Evolutionary conservation across 192 early-diverging fungal genomes (phyloP), one percentile per base, ranked within the genome.

Genomic region (Coemansia sp.): DNA sequence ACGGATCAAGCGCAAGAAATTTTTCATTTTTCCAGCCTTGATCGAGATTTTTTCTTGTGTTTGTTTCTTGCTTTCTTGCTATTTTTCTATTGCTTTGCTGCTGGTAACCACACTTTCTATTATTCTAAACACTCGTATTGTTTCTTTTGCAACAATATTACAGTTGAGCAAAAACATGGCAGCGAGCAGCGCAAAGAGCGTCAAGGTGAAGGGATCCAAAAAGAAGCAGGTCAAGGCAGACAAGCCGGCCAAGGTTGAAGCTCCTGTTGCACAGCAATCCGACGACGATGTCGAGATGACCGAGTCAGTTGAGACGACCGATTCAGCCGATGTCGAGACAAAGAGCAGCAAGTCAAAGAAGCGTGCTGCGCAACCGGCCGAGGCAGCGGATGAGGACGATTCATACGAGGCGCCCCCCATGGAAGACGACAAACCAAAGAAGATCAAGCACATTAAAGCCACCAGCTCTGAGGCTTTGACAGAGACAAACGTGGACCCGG

Each of bases 181-280:
- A 15, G 62, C 62, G 22, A 35, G 39, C 29, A 24, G 63, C 32
- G 39, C 62, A 10, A 41, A 48, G 8, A 21, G 35, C 12, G 37
- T 38, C 23, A 55, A 49, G n/a, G 3, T 23, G n/a, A 65, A 48
- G 55, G 63, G n/a, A 17, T 43, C 45, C 24, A 65, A 65, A 53
- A 48, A 59, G 57, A 59, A 59, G 51, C 37, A 65, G 43, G 24
- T n/a, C 38, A 57, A 48, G 48, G 22, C 54, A n/a, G 37, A 48
- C 39, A 56, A 51, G 39, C 43, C 48, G 21, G n/a, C 21, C 29
- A 59, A 57, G 56, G 43, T 52, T 14, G 38, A 64, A 55, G 8
- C 4, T n/a, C 55, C 55, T 10, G 55, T 24, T 57, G 55, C 55
- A 21, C 32, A 8, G 19, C 29, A 19, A 3, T 57, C 55, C 32